phyloP scores from a whole-genome alignment of 2,329 filamentous ascomycete species.

The Cladophialophora chaetospira region DNA sequence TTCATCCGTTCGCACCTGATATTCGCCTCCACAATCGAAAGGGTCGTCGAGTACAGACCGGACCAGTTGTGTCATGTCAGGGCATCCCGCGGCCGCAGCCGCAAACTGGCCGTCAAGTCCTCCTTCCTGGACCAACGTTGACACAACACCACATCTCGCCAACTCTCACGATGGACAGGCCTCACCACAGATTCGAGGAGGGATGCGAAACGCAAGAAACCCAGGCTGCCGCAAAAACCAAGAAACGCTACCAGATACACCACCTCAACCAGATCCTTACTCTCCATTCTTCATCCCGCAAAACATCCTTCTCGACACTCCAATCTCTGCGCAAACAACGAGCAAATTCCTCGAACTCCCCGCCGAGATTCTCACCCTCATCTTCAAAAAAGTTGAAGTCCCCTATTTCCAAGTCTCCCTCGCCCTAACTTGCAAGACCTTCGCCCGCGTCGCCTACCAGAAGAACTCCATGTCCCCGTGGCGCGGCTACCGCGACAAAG shows the following conservation, averaged over 20 bases:
- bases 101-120: not conserved
- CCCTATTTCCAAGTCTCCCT: constrained; percentile 28
- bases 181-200: too few relatives aligned
- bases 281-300: constrained; percentile 25
- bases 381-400: constrained; percentile 21
- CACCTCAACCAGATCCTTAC: constrained; percentile 12
- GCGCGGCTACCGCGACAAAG: constrained; percentile 30
- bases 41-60: too few relatives aligned
- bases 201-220: not conserved
- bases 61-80: not conserved
- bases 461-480: constrained; percentile 19
- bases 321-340: constrained; percentile 3
- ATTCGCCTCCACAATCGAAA: too few relatives aligned
- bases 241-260: not conserved
- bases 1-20: too few relatives aligned
- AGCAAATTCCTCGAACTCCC: constrained; percentile 23
- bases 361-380: constrained; percentile 21
- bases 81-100: not conserved
- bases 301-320: constrained; percentile 13
- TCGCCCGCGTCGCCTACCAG: constrained; percentile 16
- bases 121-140: not conserved
- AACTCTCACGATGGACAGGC: too few relatives aligned
- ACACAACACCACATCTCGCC: not conserved
- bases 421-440: constrained; percentile 27
- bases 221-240: not conserved